Base-by-base conservation (phyloP, 164 flowering plant genomes). In the Platanus orientalis region DNA sequence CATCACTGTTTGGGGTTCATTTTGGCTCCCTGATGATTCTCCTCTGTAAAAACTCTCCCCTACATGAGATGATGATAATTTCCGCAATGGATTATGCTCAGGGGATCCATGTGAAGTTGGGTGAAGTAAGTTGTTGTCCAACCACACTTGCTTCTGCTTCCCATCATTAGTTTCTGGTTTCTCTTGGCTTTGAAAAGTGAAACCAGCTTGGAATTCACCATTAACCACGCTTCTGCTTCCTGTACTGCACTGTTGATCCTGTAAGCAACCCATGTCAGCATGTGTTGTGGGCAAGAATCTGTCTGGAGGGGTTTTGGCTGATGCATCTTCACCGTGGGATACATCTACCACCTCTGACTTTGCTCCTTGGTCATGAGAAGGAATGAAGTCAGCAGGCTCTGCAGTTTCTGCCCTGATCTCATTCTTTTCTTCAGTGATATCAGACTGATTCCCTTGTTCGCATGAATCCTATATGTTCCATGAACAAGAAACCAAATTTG, bases 371-470 rank as follows among this genome's bases (percentile, higher is more conserved):
- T 64, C 67, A 14, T 39, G 44, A 29, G 76, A 47, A 34, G 59
- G 49, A 21, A 60, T 50, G 45, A 53, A 49, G 36, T 36, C 73
- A 62, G 51, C 34, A 30, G 56, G 51, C 20, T 30, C 67, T 21
- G 72, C 65, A 40, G 68, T 62, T 29, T 69, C 74, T 24, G 74
- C 55, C 69, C 76, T 74, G 23, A 65, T 52, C 49, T 86, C 92
- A 58, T 83, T 82, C 62, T 77, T 76, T 65, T 92, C 96, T 68
- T 88, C 91, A 10, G 90, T 86, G 26, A 84, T 71, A 69, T 92
- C 96, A 29, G 93, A 90, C 45, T 78, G 84, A 72, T 76, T 89
- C 49, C 87, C 92, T 49, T 79, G 93, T 69, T 89, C 93, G 66
- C 76, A 75, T 24, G 88, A 82, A 75, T 88, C 98, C 98, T 89